Conservation (phyloP, 106 monocot species). For the Phalaenopsis aphrodite region DNA sequence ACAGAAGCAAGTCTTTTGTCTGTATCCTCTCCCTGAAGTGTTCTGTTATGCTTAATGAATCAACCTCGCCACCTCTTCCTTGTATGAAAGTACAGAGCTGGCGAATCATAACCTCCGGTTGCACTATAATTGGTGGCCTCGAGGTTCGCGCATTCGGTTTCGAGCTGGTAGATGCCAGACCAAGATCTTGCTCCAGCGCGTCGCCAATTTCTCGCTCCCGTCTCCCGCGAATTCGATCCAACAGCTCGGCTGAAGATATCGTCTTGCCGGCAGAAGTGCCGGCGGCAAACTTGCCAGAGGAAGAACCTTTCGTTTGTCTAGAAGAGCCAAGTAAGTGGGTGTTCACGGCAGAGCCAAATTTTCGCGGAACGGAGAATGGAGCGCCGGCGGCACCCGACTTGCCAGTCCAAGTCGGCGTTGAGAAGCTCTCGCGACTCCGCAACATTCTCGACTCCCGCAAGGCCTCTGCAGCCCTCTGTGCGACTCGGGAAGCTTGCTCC, state of each 20-base stretch:
- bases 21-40: slow-evolving; percentile 66
- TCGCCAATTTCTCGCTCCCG: slow-evolving; percentile 47
- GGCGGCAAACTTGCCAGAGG: slow-evolving; percentile 21
- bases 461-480: slow-evolving; percentile 85
- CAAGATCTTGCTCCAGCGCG: slow-evolving; percentile 51
- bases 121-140: slow-evolving; percentile 25
- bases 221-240: slow-evolving; percentile 56
- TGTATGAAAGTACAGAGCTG: slow-evolving; percentile 83
- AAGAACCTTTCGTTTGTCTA: slow-evolving; percentile 8
- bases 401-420: slow-evolving; percentile 94
- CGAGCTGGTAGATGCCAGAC: slow-evolving; percentile 18
- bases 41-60: slow-evolving; percentile 59
- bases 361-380: slow-evolving; percentile 40
- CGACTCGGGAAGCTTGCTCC: slow-evolving; percentile 77
- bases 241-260: slow-evolving; percentile 61
- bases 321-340: slow-evolving; percentile 24
- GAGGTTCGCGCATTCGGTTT: slow-evolving; percentile 1
- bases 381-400: slow-evolving; percentile 84
- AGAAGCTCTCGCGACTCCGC: slow-evolving; percentile 63
- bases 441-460: slow-evolving; percentile 67
- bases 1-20: slow-evolving; percentile 53
- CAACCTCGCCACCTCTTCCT: slow-evolving; percentile 47
- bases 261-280: slow-evolving; percentile 58
- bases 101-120: slow-evolving; percentile 79
- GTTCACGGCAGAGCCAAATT: slow-evolving; percentile 64